phyloP scores from a whole-genome alignment of 2,329 filamentous ascomycete species.

The Ophiostoma angusticollis region DNA sequence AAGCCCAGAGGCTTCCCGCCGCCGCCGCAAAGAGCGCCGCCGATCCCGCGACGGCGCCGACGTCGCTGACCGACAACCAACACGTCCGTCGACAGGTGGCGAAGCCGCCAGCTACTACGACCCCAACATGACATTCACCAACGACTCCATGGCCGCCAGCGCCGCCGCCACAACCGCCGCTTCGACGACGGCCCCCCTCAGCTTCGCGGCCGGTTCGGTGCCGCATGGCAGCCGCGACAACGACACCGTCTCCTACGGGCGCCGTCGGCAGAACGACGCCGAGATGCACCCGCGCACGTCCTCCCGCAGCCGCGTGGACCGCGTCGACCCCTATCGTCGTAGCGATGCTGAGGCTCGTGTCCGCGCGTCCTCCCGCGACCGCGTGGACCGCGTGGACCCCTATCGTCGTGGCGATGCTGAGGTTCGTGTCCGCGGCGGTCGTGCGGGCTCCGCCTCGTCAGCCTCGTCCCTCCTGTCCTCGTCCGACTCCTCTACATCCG shows the following conservation, averaged over 20 bases:
- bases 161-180: constrained; percentile 1
- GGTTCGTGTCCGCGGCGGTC: no score
- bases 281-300: constrained; percentile 6
- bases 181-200: neutral
- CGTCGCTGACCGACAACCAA: constrained; percentile 5
- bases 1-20: constrained; percentile 42
- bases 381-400: no score
- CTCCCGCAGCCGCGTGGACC: no score
- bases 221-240: neutral
- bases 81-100: constrained; percentile 2
- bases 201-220: neutral
- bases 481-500: constrained; percentile 22
- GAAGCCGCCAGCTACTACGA: constrained; percentile 11
- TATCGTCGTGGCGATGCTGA: no score
- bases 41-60: constrained; percentile 26
- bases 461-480: no score
- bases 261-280: neutral
- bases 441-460: constrained; percentile 19
- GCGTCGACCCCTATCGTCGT: no score
- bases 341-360: no score
- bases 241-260: constrained; percentile 5
- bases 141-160: neutral
- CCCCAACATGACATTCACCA: constrained; percentile 3
- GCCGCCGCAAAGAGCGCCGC: constrained; percentile 29
- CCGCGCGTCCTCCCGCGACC: no score